These are phyloP conservation scores for Crucibulum laeve DNA, from an alignment of 768 basidiomycete genomes.

Conservation along the genomic window DNA sequence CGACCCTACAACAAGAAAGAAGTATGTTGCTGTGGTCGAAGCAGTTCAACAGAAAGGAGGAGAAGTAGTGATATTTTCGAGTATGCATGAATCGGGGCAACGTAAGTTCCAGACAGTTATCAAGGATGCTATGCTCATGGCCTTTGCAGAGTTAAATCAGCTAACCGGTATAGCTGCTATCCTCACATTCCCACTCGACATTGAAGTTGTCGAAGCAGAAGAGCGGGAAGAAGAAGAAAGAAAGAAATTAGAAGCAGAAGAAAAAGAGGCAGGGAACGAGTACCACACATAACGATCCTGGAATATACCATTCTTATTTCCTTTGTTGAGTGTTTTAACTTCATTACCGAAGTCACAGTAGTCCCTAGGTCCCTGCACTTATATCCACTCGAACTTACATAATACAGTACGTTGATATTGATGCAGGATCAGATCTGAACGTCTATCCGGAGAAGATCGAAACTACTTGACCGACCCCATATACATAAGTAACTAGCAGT, in stretches of 20 bases:
- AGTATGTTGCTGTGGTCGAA: constrained; percentile 86
- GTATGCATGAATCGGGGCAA: constrained; percentile 99
- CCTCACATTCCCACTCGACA: constrained; percentile 90
- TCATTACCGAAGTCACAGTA: too few relatives aligned
- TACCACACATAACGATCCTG: too few relatives aligned
- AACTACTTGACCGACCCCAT: too few relatives aligned
- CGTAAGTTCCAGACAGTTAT: constrained; percentile 49
- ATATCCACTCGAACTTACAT: too few relatives aligned
- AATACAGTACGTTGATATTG: too few relatives aligned
- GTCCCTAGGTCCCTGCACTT: too few relatives aligned
- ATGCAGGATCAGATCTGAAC: too few relatives aligned
- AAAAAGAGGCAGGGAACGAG: constrained; percentile 14
- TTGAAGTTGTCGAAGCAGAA: constrained; percentile 93
- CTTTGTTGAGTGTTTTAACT: too few relatives aligned
- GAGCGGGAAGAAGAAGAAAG: constrained; percentile 74
- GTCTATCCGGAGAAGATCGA: too few relatives aligned
- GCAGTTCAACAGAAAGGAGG: constrained; percentile 84
- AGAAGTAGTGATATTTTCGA: constrained; percentile 95
- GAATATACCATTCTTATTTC: too few relatives aligned
- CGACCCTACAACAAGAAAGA: constrained; percentile 72
- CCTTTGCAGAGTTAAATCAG: constrained; percentile 80
- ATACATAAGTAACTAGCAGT: too few relatives aligned
- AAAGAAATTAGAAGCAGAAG: constrained; percentile 33
- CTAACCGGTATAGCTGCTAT: constrained; percentile 94
- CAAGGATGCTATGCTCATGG: constrained; percentile 2